Evolutionary conservation across 352 stramenopile species (phyloP).

Genomic region (Phytophthora agathidicida): DNA sequence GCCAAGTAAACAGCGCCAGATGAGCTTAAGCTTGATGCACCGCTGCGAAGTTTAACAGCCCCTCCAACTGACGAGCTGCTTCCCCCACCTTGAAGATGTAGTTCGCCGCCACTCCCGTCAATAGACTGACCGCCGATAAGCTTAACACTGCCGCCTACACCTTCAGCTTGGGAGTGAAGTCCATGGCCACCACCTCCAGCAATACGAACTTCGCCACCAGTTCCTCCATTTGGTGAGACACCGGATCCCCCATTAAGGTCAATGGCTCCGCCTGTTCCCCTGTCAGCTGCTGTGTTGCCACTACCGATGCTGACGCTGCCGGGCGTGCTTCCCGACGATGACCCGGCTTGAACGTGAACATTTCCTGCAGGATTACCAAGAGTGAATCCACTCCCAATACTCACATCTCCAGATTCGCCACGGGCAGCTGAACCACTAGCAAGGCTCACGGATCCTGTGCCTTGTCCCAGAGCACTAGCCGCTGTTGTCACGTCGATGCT

Average conservation of each 20-base stretch:
- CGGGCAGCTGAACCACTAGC: conserved; percentile 30
- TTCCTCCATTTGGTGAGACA: conserved; percentile 52
- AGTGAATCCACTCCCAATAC: conserved; percentile 34
- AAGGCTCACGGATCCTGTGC: conserved; percentile 37
- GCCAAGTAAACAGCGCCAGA: conserved; percentile 50
- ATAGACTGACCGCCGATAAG: conserved; percentile 46
- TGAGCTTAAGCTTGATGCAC: conserved; percentile 46
- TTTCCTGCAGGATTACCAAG: conserved; percentile 24
- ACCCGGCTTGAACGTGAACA: conserved; percentile 39
- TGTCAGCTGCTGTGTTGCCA: conserved; percentile 37
- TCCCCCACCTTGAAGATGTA: conserved; percentile 39
- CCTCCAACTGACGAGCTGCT: conserved; percentile 56
- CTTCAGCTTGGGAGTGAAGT: conserved; percentile 41
- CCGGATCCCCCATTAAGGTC: conserved; percentile 48
- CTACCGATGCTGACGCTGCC: conserved; percentile 44
- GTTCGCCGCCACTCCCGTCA: conserved; percentile 40
- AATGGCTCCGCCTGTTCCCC: conserved; percentile 38
- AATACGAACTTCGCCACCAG: conserved; percentile 48
- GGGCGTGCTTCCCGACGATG: conserved; percentile 30
- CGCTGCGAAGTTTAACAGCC: conserved; percentile 43
- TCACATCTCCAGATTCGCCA: conserved; percentile 35
- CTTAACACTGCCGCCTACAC: conserved; percentile 38
- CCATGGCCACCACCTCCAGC: conserved; percentile 42
- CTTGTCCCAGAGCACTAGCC: conserved; percentile 13
- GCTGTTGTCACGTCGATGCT: conserved; percentile 31